phyloP scores from a whole-genome alignment of 1,284 basidiomycete genomes.

The Ceraceosorus guamensis region DNA sequence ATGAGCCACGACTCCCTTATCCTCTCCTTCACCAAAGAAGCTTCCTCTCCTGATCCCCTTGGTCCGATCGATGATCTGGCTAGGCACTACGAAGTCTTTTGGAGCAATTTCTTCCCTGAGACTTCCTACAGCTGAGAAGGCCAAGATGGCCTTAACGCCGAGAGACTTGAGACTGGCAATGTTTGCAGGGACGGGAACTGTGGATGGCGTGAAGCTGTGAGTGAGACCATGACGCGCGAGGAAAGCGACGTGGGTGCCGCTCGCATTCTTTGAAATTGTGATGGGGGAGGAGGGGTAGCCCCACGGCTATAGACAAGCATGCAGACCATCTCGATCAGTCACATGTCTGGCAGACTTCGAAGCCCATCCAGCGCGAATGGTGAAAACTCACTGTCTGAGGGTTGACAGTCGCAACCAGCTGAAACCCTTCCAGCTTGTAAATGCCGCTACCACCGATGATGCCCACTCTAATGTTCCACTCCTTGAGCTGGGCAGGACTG shows the following conservation, averaged over 20 bases:
- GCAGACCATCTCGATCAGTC: not conserved
- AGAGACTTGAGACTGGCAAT: constrained; percentile 89
- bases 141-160: constrained; percentile 79
- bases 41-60: constrained; percentile 78
- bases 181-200: constrained; percentile 71
- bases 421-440: constrained; percentile 44
- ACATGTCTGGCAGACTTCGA: not conserved
- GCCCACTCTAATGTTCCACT: constrained; percentile 23
- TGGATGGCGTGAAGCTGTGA: constrained; percentile 55
- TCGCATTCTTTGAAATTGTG: constrained; percentile 72
- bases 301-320: constrained; percentile 65
- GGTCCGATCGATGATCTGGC: constrained; percentile 92
- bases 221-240: constrained; percentile 77
- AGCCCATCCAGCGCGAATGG: not conserved
- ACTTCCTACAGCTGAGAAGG: constrained; percentile 94
- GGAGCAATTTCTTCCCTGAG: constrained; percentile 76
- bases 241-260: constrained; percentile 73
- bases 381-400: constrained; percentile 25
- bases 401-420: constrained; percentile 34
- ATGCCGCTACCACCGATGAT: constrained; percentile 45
- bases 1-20: constrained; percentile 70
- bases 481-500: not conserved
- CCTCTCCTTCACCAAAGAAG: constrained; percentile 72
- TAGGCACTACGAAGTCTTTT: constrained; percentile 76
- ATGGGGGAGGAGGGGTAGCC: constrained; percentile 85